phyloP scores from a whole-genome alignment of 2,329 filamentous ascomycete species.

The Aspergillus arachidicola region DNA sequence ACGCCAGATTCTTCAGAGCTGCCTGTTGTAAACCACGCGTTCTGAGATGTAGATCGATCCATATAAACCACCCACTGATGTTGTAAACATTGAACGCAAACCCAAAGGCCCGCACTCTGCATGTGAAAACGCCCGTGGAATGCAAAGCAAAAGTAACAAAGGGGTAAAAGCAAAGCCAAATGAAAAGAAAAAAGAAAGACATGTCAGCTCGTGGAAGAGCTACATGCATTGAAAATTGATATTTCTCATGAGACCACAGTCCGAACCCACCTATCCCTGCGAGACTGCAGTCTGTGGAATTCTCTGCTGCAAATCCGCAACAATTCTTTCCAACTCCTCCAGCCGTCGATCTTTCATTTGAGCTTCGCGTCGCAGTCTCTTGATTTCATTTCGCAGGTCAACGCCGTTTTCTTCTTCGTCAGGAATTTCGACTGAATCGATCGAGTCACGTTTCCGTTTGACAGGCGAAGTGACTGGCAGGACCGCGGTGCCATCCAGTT shows the following conservation, averaged over 20 bases:
- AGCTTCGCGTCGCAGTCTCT: conserved; percentile 67
- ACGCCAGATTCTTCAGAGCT: conserved; percentile 35
- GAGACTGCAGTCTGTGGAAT: conserved; percentile 34
- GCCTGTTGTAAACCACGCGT: conserved; percentile 21
- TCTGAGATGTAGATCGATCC: conserved; percentile 27
- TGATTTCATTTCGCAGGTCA: conserved; percentile 64
- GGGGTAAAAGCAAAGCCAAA: conserved; percentile 6
- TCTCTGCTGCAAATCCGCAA: conserved; percentile 39
- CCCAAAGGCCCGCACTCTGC: conserved; percentile 24
- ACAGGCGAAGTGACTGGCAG: conserved; percentile 29
- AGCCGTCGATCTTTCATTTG: conserved; percentile 55
- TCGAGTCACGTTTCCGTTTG: conserved; percentile 41
- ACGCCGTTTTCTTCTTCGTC: conserved; percentile 47
- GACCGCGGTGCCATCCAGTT: conserved; percentile 36
- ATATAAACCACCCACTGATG: conserved; percentile 27
- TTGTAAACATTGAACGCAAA: conserved; percentile 21
- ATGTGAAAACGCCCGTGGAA: conserved; percentile 35
- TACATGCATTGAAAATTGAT: background rate
- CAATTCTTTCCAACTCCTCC: conserved; percentile 44
- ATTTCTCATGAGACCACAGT: conserved; percentile 11
- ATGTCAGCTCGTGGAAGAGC: conserved; percentile 15
- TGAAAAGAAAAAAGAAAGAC: conserved; percentile 8
- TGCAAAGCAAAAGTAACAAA: conserved; percentile 29
- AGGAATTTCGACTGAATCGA: conserved; percentile 27
- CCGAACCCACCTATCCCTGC: conserved; percentile 17